A percentile compares a stretch with the other conserved stretches of the same genome.
phyloP scores from a whole-genome alignment of 768 basidiomycete species.

The Pilatotrama ljubarskyi region DNA sequence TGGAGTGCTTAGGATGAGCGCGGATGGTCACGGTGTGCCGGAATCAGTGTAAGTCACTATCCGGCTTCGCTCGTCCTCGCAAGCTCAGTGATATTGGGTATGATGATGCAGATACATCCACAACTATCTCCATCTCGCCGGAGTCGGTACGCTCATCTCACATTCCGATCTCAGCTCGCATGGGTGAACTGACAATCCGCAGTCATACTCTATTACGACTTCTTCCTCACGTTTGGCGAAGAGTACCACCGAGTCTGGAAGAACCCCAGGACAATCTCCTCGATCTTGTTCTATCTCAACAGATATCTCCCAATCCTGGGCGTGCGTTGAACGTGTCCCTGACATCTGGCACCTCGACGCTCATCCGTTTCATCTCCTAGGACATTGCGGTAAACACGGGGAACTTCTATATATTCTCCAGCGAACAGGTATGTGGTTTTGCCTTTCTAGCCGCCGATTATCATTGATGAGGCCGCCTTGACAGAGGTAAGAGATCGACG shows the following conservation, averaged over 20 bases:
- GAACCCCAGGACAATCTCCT: constrained; percentile 38
- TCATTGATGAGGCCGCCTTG: background rate
- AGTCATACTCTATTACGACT: constrained; percentile 36
- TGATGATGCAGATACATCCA: constrained; percentile 22
- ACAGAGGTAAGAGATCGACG: constrained; percentile 20
- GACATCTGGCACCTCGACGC: constrained; percentile 32
- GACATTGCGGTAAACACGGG: constrained; percentile 24
- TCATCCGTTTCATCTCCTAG: background rate
- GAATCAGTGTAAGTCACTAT: constrained; percentile 9
- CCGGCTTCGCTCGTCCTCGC: constrained; percentile 1
- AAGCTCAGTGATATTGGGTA: background rate
- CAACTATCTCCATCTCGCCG: constrained; percentile 27
- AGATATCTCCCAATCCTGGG: constrained; percentile 50
- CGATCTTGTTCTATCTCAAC: constrained; percentile 49
- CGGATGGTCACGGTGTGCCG: constrained; percentile 10
- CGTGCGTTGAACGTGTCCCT: constrained; percentile 5
- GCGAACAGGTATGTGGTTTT: constrained; percentile 16
- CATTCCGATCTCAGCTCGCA: background rate
- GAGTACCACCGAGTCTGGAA: constrained; percentile 50
- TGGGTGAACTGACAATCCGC: background rate
- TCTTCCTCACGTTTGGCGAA: constrained; percentile 31
- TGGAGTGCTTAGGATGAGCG: constrained; percentile 12
- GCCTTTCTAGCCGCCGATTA: background rate
- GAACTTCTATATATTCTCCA: constrained; percentile 21
- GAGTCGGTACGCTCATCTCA: constrained; percentile 19